These are phyloP conservation scores for Microdochium trichocladiopsis DNA, from an alignment of 2,329 filamentous ascomycete species.

Conservation along the genomic window DNA sequence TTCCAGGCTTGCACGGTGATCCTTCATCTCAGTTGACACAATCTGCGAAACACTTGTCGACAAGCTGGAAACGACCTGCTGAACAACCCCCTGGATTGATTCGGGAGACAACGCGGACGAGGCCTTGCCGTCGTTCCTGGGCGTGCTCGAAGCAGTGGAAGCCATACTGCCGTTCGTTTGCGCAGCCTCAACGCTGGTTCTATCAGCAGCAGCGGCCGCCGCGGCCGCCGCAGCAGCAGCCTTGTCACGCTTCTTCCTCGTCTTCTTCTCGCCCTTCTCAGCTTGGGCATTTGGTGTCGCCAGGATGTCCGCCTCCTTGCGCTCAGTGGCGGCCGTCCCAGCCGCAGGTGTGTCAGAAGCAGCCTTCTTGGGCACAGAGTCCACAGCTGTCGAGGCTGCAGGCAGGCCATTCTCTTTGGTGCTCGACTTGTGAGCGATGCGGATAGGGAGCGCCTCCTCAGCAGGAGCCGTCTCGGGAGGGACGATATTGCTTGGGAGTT, in stretches of 20 bases:
- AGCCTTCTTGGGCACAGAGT: slow-evolving; percentile 10
- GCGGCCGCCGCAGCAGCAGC: slow-evolving; percentile 37
- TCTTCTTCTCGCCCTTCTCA: slow-evolving; percentile 23
- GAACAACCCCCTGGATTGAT: slow-evolving; percentile 45
- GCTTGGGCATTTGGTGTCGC: slow-evolving; percentile 17
- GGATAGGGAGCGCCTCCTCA: slow-evolving; percentile 28
- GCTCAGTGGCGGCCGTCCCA: slow-evolving; percentile 14
- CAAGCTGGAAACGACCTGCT: slow-evolving; percentile 44
- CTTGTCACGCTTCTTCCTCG: slow-evolving; percentile 46
- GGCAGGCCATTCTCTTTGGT: slow-evolving; percentile 18
- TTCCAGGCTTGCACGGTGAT: slow-evolving; percentile 54
- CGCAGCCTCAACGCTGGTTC: slow-evolving; percentile 24
- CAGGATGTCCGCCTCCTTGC: slow-evolving; percentile 16
- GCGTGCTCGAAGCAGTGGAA: slow-evolving; percentile 15
- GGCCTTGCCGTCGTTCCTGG: slow-evolving; percentile 13
- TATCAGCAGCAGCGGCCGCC: slow-evolving; percentile 33
- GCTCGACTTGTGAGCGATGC: slow-evolving; percentile 12
- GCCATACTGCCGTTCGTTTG: slow-evolving; percentile 30
- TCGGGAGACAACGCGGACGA: slow-evolving; percentile 25
- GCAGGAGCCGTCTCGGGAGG: slow-evolving; percentile 35
- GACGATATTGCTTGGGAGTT: slow-evolving; percentile 35
- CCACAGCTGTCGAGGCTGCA: slow-evolving; percentile 4
- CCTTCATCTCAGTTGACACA: slow-evolving; percentile 44
- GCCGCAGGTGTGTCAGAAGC: slow-evolving; percentile 11
- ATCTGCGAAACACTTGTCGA: slow-evolving; percentile 36